Evolutionary conservation across 176 grass and related monocot genomes (phyloP).

Genomic region (Saccharum spontaneum): DNA sequence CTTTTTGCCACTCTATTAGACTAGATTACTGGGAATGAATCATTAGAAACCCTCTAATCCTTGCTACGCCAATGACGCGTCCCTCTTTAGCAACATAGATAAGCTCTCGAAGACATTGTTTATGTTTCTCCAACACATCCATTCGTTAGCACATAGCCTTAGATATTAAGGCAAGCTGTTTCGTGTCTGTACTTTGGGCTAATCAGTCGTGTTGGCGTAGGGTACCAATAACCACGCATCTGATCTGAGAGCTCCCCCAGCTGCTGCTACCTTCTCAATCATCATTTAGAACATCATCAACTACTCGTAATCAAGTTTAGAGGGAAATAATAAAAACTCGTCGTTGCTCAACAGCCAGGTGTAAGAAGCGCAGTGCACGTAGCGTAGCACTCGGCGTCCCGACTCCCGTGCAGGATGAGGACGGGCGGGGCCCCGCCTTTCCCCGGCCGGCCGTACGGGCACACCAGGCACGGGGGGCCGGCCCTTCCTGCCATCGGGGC

Average conservation of each 20-base stretch:
- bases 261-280: not conserved
- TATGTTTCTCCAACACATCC: not conserved
- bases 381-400: not conserved
- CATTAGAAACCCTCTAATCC: not conserved
- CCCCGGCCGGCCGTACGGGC: conserved; percentile 33
- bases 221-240: not conserved
- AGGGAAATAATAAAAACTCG: no score
- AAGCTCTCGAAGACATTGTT: not conserved
- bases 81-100: not conserved
- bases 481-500: not conserved
- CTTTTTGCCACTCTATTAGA: not conserved
- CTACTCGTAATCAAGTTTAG: not conserved
- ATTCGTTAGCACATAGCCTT: not conserved
- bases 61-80: not conserved
- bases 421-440: not conserved
- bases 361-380: conserved; percentile 30
- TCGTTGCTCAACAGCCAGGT: conserved; percentile 3
- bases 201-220: not conserved
- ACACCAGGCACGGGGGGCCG: conserved; percentile 16
- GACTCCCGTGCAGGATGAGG: not conserved
- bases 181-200: not conserved
- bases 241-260: not conserved
- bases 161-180: not conserved
- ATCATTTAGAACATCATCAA: not conserved
- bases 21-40: not conserved